Conservation (phyloP, 2,329 filamentous ascomycete species). For the Neonectria coccinea region DNA sequence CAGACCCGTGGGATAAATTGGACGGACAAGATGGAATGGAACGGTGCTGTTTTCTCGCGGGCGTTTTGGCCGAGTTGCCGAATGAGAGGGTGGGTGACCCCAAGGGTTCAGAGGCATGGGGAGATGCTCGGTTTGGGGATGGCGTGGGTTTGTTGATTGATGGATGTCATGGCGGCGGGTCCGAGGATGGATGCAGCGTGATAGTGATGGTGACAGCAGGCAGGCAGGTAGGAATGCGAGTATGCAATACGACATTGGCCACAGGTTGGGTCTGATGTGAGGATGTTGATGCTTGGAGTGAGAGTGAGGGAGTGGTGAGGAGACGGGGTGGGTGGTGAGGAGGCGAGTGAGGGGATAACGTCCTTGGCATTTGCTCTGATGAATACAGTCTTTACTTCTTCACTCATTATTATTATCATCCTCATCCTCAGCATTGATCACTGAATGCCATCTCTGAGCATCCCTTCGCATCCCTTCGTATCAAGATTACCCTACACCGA, state of each 20-base stretch:
- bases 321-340: not conserved
- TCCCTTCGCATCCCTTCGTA: too few species aligned
- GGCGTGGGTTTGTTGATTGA: too few species aligned
- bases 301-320: not conserved
- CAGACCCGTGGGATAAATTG: not conserved
- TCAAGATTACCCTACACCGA: too few species aligned
- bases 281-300: not conserved
- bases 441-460: too few species aligned
- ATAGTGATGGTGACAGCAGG: too few species aligned
- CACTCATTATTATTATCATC: not conserved
- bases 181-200: not conserved
- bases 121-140: not conserved
- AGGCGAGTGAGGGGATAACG: not conserved
- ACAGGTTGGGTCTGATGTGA: not conserved
- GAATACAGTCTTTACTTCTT: not conserved
- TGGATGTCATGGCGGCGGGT: too few species aligned
- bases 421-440: not conserved
- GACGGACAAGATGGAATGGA: not conserved
- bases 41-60: constrained; percentile 14
- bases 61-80: constrained; percentile 18
- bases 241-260: not conserved
- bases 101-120: constrained; percentile 9
- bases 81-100: constrained; percentile 1
- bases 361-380: not conserved
- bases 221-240: not conserved